Evolutionary conservation across 805 yeast genomes (phyloP).

Genomic region (Candida piceae): DNA sequence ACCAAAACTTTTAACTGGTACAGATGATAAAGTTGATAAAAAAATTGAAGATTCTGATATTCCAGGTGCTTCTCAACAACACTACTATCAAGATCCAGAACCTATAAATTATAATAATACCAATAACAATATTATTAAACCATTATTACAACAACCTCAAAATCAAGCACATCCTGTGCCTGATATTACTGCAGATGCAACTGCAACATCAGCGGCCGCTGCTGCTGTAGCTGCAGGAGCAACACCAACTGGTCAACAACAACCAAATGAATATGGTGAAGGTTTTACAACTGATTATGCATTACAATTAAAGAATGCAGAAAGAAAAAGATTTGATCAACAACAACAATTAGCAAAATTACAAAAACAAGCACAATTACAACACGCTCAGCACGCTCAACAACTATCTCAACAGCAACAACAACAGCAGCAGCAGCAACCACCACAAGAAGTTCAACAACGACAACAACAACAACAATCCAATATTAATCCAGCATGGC

Average conservation of each 20-base stretch:
- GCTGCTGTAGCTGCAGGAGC: too few relatives aligned
- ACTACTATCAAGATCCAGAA: slow-evolving; percentile 14
- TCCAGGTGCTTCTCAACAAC: slow-evolving; percentile 12
- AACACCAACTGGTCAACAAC: too few relatives aligned
- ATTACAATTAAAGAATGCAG: too few relatives aligned
- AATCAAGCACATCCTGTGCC: slow-evolving; percentile 29
- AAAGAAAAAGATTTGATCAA: too few relatives aligned
- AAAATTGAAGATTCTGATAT: neutral
- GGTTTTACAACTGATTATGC: too few relatives aligned
- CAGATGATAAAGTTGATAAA: too few relatives aligned
- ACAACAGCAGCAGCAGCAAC: slow-evolving; percentile 13
- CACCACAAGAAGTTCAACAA: slow-evolving; percentile 19
- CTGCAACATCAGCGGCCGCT: too few relatives aligned
- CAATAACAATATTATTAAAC: slow-evolving; percentile 16
- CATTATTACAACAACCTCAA: slow-evolving; percentile 28
- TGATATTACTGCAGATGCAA: slow-evolving; percentile 21
- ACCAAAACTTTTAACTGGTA: too few relatives aligned
- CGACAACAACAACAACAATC: slow-evolving; percentile 13
- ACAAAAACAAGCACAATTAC: too few relatives aligned
- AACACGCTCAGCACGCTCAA: too few relatives aligned
- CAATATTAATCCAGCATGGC: slow-evolving; percentile 27
- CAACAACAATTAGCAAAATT: too few relatives aligned
- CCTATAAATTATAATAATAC: slow-evolving; percentile 1
- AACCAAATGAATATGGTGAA: too few relatives aligned
- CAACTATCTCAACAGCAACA: slow-evolving; percentile 29